phyloP scores from a whole-genome alignment of 495 filamentous ascomycete species.

The Penicillium odoratum region DNA sequence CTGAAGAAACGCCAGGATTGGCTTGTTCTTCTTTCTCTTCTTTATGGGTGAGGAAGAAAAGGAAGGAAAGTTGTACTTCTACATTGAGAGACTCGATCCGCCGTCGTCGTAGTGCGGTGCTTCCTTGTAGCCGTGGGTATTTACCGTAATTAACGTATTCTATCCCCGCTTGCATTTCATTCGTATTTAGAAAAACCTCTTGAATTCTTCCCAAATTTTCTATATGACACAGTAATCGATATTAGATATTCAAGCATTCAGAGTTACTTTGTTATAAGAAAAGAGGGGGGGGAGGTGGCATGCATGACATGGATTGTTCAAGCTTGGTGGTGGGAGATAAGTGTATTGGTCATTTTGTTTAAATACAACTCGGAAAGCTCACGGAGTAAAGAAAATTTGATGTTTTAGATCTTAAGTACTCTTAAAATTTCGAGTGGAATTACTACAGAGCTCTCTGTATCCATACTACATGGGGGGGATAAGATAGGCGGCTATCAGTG shows the following conservation, averaged over 20 bases:
- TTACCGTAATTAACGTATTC: constrained; percentile 12
- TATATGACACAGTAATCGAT: not conserved
- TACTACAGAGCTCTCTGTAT: too few species aligned
- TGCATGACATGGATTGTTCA: constrained; percentile 4
- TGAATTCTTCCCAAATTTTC: not conserved
- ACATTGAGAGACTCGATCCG: constrained; percentile 12
- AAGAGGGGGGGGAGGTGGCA: not conserved
- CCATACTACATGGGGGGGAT: not conserved
- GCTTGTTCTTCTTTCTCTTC: constrained; percentile 13
- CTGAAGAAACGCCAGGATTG: constrained; percentile 11
- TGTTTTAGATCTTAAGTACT: too few species aligned
- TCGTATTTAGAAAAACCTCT: not conserved
- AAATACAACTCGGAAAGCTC: constrained; percentile 22
- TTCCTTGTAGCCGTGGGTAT: constrained; percentile 11
- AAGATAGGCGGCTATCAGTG: constrained; percentile 34
- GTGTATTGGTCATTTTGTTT: constrained; percentile 2
- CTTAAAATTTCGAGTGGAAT: not conserved
- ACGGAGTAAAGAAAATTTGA: too few species aligned
- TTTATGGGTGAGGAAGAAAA: constrained; percentile 15
- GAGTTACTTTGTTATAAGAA: not conserved
- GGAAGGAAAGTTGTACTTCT: constrained; percentile 12
- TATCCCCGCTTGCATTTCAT: constrained; percentile 1
- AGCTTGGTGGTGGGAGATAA: not conserved
- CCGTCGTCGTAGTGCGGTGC: constrained; percentile 8
- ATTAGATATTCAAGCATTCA: not conserved